Evolutionary conservation across 805 yeast species (phyloP).

Genomic region (Blastobotrys robertii): DNA sequence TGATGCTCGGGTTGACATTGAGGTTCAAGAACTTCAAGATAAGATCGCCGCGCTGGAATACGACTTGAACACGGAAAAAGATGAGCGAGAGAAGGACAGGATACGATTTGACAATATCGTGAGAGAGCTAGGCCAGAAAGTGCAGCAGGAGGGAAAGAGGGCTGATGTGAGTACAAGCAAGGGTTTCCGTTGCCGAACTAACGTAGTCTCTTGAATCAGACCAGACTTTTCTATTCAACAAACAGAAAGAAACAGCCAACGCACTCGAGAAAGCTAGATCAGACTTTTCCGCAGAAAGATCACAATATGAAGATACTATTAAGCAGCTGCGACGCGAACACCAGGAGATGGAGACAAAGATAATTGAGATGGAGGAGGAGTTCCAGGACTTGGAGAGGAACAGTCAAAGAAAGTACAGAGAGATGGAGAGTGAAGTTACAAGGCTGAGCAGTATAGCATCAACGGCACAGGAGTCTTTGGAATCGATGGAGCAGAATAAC

Average conservation of each 20-base stretch:
- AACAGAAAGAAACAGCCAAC: slow-evolving; percentile 25
- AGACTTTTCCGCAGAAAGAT: slow-evolving; percentile 17
- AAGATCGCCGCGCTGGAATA: slow-evolving; percentile 25
- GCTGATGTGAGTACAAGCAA: slow-evolving; percentile 17
- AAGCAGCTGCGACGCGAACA: slow-evolving; percentile 32
- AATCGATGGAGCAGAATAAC: slow-evolving; percentile 5
- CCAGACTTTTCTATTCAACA: slow-evolving; percentile 30
- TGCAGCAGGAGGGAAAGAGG: slow-evolving; percentile 25
- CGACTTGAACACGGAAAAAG: slow-evolving; percentile 30
- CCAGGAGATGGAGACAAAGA: slow-evolving; percentile 11
- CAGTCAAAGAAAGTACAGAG: slow-evolving; percentile 1
- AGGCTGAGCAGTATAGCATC: not conserved
- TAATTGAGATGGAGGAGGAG: slow-evolving; percentile 10
- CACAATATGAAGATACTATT: slow-evolving; percentile 22
- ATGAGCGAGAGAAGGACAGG: slow-evolving; percentile 31
- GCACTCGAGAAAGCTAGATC: slow-evolving; percentile 23
- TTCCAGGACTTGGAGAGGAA: not conserved
- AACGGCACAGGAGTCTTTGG: not conserved
- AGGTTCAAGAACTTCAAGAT: slow-evolving; percentile 16
- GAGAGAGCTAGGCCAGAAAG: slow-evolving; percentile 23
- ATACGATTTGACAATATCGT: slow-evolving; percentile 25
- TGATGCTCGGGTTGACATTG: not conserved
- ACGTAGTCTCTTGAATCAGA: slow-evolving; percentile 26
- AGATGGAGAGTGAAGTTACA: slow-evolving; percentile 1
- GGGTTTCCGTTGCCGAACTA: too few species aligned